Base-by-base conservation (phyloP, 345 rosid genomes). In the Turnera subulata region DNA sequence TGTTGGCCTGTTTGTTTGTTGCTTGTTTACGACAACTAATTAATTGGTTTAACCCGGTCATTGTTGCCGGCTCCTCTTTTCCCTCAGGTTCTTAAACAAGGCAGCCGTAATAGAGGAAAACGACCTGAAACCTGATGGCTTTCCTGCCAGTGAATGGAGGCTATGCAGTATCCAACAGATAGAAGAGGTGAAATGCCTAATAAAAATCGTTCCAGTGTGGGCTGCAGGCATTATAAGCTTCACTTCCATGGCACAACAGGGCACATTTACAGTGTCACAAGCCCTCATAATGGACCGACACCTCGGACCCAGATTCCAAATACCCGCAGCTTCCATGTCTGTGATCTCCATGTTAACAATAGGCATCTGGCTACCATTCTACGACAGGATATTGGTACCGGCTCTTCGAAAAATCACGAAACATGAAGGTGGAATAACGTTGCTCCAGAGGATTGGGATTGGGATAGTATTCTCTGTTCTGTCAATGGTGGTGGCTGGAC, bases 1-100 rank as follows among this genome's bases (percentile, higher is more conserved):
- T n/a, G n/a, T n/a, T n/a, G n/a, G n/a, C n/a, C n/a, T n/a, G n/a
- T n/a, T n/a, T n/a, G n/a, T n/a, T n/a, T n/a, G n/a, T n/a, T n/a
- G n/a, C n/a, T n/a, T n/a, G n/a, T n/a, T n/a, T n/a, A n/a, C n/a
- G n/a, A n/a, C n/a, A n/a, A n/a, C n/a, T n/a, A n/a, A n/a, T n/a
- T n/a, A n/a, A n/a, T n/a, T n/a, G n/a, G n/a, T n/a, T n/a, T n/a
- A n/a, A n/a, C n/a, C n/a, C n/a, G n/a, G n/a, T n/a, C n/a, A 15
- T 42, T 6, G 52, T 64, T 16, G 14, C 8, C 55, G 24, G 11
- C 6, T 1, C 39, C 8, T 4, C 35, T 8, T 3, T 29, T 29
- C 35, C 35, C 35, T 29, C 35, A 91, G 94, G 78, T 78, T 65
- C 77, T 55, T 91, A 11, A 84, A 80, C 77, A 92, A 84, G 59